Evolutionary conservation across 352 stramenopile species (phyloP).

Genomic region (Phytophthora meadii): DNA sequence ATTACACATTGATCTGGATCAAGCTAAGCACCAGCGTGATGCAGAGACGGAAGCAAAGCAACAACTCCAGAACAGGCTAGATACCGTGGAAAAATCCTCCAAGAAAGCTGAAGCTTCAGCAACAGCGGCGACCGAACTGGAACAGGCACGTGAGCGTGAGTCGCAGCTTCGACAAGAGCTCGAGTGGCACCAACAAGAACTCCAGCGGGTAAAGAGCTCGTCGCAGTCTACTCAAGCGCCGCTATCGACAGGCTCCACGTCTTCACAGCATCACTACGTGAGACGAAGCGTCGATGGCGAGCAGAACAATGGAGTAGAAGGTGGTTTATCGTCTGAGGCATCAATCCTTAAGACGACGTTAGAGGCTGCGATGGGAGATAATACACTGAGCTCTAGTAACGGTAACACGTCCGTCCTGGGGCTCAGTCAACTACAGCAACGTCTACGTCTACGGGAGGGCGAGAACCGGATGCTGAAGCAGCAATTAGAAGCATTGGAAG

Average conservation of each 20-base stretch:
- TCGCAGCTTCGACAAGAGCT: conserved; percentile 61
- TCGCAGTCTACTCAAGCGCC: conserved; percentile 6
- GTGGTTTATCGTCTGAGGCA: conserved; percentile 45
- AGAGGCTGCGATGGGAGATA: conserved; percentile 44
- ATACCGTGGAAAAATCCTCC: conserved; percentile 10
- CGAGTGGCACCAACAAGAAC: conserved; percentile 67
- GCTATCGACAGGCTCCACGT: conserved; percentile 30
- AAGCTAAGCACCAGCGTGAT: conserved; percentile 50
- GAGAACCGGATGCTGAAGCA: conserved; percentile 81
- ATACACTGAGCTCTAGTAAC: conserved; percentile 32
- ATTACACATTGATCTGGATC: conserved; percentile 56
- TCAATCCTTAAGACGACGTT: conserved; percentile 71
- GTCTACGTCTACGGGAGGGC: conserved; percentile 72
- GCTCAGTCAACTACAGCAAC: conserved; percentile 78
- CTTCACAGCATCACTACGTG: conserved; percentile 29
- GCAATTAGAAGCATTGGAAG: conserved; percentile 67
- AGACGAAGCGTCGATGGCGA: conserved; percentile 30
- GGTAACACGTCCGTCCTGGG: conserved; percentile 69
- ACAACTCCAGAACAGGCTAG: conserved; percentile 44
- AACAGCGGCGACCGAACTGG: conserved; percentile 39
- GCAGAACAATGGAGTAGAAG: conserved; percentile 14
- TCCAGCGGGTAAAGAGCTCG: conserved; percentile 51
- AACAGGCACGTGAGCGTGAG: conserved; percentile 51
- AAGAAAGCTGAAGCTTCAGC: conserved; percentile 22
- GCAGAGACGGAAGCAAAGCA: conserved; percentile 45